Conservation (phyloP, 176 grass and related monocot species). For the Bothriochloa decipiens region DNA sequence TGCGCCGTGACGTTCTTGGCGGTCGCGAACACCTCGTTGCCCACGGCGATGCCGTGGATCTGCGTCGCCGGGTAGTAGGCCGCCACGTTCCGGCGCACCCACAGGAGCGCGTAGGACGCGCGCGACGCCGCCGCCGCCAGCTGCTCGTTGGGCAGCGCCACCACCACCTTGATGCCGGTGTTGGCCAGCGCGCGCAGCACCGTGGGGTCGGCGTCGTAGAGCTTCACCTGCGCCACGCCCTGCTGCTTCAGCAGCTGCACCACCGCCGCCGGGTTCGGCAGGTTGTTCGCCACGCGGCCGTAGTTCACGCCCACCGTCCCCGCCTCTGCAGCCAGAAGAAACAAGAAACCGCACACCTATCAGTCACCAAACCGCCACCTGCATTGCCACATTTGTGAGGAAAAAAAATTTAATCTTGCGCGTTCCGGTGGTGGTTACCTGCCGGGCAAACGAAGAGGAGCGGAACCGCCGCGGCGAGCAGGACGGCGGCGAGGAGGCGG, state of each 20-base stretch:
- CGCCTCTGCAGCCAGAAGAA: slow-evolving; percentile 44
- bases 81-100: slow-evolving; percentile 83
- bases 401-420: background rate
- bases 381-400: background rate
- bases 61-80: slow-evolving; percentile 75
- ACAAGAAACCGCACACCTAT: background rate
- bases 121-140: slow-evolving; percentile 43
- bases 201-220: slow-evolving; percentile 74
- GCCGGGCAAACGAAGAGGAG: slow-evolving; percentile 24
- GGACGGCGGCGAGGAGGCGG: background rate
- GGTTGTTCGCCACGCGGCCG: slow-evolving; percentile 84
- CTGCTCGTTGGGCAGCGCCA: slow-evolving; percentile 84
- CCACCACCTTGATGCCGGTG: slow-evolving; percentile 69
- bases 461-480: slow-evolving; percentile 40
- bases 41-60: slow-evolving; percentile 76
- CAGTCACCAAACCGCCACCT: slow-evolving; percentile 8
- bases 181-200: slow-evolving; percentile 72
- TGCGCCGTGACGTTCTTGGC: slow-evolving; percentile 55
- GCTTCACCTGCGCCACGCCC: slow-evolving; percentile 78
- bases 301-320: slow-evolving; percentile 87
- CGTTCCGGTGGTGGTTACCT: slow-evolving; percentile 16
- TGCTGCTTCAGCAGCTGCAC: slow-evolving; percentile 82
- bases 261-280: slow-evolving; percentile 58
- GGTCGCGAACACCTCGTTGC: slow-evolving; percentile 86
- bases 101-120: slow-evolving; percentile 52